phyloP scores from a whole-genome alignment of 306 rosid genomes.

The Astragalus membranaceus region DNA sequence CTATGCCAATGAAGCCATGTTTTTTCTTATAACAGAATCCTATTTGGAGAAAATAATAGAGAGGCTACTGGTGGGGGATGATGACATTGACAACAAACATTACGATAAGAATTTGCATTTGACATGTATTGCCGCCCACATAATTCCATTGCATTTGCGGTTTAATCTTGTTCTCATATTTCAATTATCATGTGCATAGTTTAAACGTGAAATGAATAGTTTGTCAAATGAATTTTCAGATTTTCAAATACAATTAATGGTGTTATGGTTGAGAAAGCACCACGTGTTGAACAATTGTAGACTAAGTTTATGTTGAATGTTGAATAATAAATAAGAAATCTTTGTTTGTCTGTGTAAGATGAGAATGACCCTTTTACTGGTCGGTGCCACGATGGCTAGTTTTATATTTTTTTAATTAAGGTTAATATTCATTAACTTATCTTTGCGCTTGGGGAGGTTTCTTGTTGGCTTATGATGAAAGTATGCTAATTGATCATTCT shows the following conservation, averaged over 20 bases:
- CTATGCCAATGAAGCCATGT: constrained; percentile 15
- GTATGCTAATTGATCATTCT: background rate
- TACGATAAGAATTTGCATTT: constrained; percentile 2
- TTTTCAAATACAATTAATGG: background rate
- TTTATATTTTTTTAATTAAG: background rate
- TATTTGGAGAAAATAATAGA: background rate
- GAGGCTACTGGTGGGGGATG: background rate
- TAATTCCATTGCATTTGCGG: background rate
- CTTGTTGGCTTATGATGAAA: background rate
- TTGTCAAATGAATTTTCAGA: background rate
- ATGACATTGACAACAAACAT: background rate
- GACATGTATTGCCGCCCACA: constrained; percentile 32
- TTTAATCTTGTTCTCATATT: background rate
- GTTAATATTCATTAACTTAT: background rate
- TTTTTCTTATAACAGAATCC: background rate
- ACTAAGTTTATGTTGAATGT: background rate
- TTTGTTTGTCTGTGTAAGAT: constrained; percentile 14
- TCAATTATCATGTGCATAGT: background rate
- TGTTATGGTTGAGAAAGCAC: constrained; percentile 25
- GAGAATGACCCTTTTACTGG: constrained; percentile 35
- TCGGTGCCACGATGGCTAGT: constrained; percentile 40
- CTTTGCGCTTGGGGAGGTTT: background rate
- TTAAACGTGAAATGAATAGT: background rate
- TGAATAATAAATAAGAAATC: background rate
- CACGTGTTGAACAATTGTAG: constrained; percentile 12